Base-by-base conservation (phyloP, 176 grass and related monocot species). In the Stipa capillata region DNA sequence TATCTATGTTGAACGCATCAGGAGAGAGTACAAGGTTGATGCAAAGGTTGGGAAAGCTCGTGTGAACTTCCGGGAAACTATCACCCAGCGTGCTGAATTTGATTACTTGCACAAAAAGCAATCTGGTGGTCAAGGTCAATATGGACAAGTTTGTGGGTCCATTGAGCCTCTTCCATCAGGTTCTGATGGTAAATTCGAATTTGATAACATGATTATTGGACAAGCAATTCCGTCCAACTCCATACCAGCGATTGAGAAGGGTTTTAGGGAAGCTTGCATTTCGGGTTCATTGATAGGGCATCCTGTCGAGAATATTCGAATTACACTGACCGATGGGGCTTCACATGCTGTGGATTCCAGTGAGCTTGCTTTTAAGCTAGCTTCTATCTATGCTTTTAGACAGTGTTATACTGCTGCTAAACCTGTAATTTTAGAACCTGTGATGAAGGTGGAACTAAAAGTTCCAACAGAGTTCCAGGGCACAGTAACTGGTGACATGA, bases 51-150 rank as follows among this genome's bases (percentile, higher is more conserved):
- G 92, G 37, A 98, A 93, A 83, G 92, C 96, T 85, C 87, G 90
- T 72, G 96, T 98, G 49, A 98, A 98, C 45, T 95, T 98, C 53
- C 92, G 90, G 72, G 96, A 98, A 84, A 94, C 96, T 51, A 87
- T 98, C 53, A 98, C 90, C 49, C 96, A 93, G 60, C 87, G 92
- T 17, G 76, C 92, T 75, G 86, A 91, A 57, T 98, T 98, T 74
- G 96, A 98, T 89, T 98, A 98, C 79, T 76, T 98, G 65, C 96
- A 98, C 87, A 98, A 98, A 88, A 98, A 98, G 62, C 92, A 94
- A 91, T 92, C 87, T 51, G 96, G 96, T 16, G 92, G 96, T 83
- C 96, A 98, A 87, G 96, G 96, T 87, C 96, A 98, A 89, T 98
- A 93, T 83, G 96, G 96, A 64, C 92, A 92, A 77, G 96, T 98